Base-by-base conservation (phyloP, 2,329 filamentous ascomycete genomes). In the Neoascochyta sp. region DNA sequence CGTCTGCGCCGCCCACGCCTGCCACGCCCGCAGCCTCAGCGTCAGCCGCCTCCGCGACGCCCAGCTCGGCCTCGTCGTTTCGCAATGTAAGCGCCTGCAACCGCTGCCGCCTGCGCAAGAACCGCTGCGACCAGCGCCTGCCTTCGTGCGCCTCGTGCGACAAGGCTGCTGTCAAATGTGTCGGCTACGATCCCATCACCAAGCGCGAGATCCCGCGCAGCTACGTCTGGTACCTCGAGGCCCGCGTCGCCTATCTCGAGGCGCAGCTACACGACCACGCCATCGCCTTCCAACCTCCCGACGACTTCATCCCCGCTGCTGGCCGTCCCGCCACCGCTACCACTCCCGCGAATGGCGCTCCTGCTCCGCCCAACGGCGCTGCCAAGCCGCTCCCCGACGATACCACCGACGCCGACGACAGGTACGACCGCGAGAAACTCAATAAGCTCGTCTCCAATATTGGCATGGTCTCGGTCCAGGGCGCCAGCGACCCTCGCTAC, bases 211-310 rank as follows among this genome's bases (percentile, higher is more conserved):
- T 96, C 36, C 90, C 90, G 27, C 78, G 89, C 64, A 81, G 77
- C 69, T 96, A 96, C 69, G 87, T 96, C 27, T 95, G 85, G 66
- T 96, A 95, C 60, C 80, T 96, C 37, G 90, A 96, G 63, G 86
- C 83, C 16, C 76, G 90, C 36, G 78, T 95, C 32, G 76, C 81
- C 40, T 86, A 92, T 64, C 78, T 96, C 16, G 90, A 96, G 63
- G 74, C 74, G 18, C 67, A 92, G 20, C 74, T 96, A 27, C 69
- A 71, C 23, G 71, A 78, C 17, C 79, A 88, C 52, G 74, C 75
- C 24, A 77, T 95, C 35, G 44, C 79, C 9, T 92, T 84, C 51
- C 81, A 85, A 10, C 75, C 83, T 0, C 79, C 86, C 5, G 69
- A 76, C 13, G 69, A 77, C 34, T 82, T 95, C 51, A 64, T 62